Evolutionary conservation across 2,329 filamentous ascomycete genomes (phyloP).

Genomic region (Verticillium zaregamsianum): DNA sequence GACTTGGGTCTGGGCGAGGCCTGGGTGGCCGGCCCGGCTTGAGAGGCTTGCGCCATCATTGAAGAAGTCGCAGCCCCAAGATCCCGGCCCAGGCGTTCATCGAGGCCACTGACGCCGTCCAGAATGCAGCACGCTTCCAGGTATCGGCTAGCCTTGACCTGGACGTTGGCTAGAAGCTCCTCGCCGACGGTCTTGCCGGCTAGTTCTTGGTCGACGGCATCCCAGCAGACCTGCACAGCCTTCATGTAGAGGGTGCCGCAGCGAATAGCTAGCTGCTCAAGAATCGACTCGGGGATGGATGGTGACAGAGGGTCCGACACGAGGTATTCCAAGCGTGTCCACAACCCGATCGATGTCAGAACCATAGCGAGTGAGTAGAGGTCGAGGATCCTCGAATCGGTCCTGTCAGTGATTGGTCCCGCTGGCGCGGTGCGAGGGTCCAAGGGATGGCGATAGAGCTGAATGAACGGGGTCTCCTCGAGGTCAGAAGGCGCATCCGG

Average conservation of each 20-base stretch:
- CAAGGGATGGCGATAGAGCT: slow-evolving; percentile 63
- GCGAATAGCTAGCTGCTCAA: slow-evolving; percentile 60
- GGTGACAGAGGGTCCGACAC: slow-evolving; percentile 39
- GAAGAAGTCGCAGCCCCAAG: slow-evolving; percentile 21
- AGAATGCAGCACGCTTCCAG: slow-evolving; percentile 59
- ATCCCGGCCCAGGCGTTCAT: slow-evolving; percentile 48
- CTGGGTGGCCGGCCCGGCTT: neutral
- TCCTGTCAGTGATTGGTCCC: slow-evolving; percentile 42
- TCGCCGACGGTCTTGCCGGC: slow-evolving; percentile 42
- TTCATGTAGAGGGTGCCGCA: slow-evolving; percentile 74
- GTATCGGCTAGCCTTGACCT: slow-evolving; percentile 52
- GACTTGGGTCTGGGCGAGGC: neutral
- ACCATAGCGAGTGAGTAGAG: slow-evolving; percentile 71
- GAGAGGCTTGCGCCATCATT: neutral
- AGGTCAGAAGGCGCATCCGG: slow-evolving; percentile 37
- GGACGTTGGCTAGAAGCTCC: slow-evolving; percentile 47
- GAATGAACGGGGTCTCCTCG: slow-evolving; percentile 21
- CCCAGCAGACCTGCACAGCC: slow-evolving; percentile 68
- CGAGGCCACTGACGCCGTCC: slow-evolving; percentile 53
- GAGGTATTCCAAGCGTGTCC: slow-evolving; percentile 61
- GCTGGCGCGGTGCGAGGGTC: slow-evolving; percentile 49
- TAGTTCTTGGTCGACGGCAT: slow-evolving; percentile 62
- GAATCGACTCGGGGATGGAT: slow-evolving; percentile 55
- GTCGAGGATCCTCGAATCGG: slow-evolving; percentile 58
- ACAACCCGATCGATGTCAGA: slow-evolving; percentile 70